Conservation (phyloP, 176 grass and related monocot species). For the Carex scoparia region DNA sequence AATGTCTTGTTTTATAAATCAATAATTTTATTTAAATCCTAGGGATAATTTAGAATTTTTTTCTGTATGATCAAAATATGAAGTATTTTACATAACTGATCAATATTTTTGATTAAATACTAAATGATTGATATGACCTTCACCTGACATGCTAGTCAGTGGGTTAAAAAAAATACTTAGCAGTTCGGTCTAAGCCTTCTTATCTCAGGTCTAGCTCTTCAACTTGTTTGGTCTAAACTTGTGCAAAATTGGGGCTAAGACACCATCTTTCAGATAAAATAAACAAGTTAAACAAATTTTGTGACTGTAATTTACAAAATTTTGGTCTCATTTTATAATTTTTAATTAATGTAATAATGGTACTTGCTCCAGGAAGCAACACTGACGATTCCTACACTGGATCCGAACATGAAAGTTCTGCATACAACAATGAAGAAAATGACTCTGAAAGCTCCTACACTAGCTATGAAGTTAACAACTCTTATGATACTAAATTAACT, state of each 20-base stretch:
- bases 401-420: neutral
- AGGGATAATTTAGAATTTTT: no score
- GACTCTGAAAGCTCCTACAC: neutral
- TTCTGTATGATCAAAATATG: no score
- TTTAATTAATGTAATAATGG: neutral
- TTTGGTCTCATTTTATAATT: neutral
- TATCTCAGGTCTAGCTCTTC: neutral
- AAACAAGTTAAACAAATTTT: neutral
- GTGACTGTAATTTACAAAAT: no score
- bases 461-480: neutral
- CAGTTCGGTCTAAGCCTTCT: neutral
- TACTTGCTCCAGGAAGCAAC: neutral
- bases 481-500: neutral
- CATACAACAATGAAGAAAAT: neutral
- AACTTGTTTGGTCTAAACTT: neutral
- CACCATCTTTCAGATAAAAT: neutral
- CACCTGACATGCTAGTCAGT: no score
- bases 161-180: neutral
- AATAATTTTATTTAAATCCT: no score
- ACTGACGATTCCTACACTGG: neutral
- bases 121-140: no score
- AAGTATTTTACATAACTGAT: no score
- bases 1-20: no score
- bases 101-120: no score
- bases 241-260: neutral